Evolutionary conservation across 768 basidiomycete genomes (phyloP).

Genomic region (Hygrophorus pudorinus): DNA sequence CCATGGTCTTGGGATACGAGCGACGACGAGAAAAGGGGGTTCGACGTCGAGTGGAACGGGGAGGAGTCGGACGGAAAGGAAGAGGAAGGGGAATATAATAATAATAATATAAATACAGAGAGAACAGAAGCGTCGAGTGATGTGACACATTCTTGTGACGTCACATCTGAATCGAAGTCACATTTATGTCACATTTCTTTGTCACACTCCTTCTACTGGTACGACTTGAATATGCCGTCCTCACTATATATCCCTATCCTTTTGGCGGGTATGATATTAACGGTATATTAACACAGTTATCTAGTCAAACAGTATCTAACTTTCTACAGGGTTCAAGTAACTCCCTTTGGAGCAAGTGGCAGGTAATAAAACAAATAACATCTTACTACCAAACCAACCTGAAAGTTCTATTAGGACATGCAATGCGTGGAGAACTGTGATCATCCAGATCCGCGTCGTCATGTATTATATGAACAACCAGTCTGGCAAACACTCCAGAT

Average conservation of each 20-base stretch:
- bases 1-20: too few species aligned
- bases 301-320: not conserved
- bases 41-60: conserved; percentile 14
- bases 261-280: conserved; percentile 88
- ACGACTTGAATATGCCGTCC: conserved; percentile 50
- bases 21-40: not conserved
- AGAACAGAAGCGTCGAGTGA: not conserved
- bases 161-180: conserved; percentile 11
- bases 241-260: conserved; percentile 67
- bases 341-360: conserved; percentile 77
- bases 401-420: conserved; percentile 58
- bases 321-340: conserved; percentile 60
- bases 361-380: conserved; percentile 27
- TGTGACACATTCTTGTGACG: not conserved
- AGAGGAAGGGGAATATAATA: conserved; percentile 9
- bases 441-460: conserved; percentile 46
- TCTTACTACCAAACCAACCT: conserved; percentile 7
- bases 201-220: too few species aligned
- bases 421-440: conserved; percentile 95
- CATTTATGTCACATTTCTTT: conserved; percentile 6
- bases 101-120: not conserved
- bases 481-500: conserved; percentile 90
- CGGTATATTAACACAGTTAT: conserved; percentile 34
- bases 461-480: conserved; percentile 85
- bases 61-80: conserved; percentile 16